Evolutionary conservation across 2,329 filamentous ascomycete genomes (phyloP).

Genomic region (Aphanoascus verrucosus): DNA sequence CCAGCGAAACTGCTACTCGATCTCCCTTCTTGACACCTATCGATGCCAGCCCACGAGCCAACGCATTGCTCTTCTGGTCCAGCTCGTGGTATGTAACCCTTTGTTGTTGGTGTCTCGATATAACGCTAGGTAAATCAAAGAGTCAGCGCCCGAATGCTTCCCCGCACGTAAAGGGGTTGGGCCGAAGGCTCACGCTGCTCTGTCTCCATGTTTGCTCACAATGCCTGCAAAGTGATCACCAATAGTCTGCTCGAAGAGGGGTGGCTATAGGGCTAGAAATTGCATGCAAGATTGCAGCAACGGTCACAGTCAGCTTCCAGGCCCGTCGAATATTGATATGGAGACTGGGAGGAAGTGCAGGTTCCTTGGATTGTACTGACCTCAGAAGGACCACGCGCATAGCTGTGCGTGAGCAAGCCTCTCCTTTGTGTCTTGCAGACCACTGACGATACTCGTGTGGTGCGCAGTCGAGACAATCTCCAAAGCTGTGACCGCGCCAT

Average conservation of each 20-base stretch:
- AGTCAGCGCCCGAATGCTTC: background rate
- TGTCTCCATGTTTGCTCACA: conserved; percentile 36
- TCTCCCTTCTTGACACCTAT: conserved; percentile 71
- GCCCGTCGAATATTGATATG: background rate
- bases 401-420: conserved; percentile 23
- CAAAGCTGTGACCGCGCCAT: conserved; percentile 6
- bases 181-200: conserved; percentile 40
- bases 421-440: conserved; percentile 11
- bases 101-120: conserved; percentile 51
- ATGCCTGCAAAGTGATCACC: conserved; percentile 38
- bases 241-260: conserved; percentile 39
- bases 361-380: conserved; percentile 19
- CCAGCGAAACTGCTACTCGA: conserved; percentile 73
- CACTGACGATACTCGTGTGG: conserved; percentile 1
- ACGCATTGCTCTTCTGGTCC: conserved; percentile 62
- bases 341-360: conserved; percentile 11
- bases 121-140: conserved; percentile 35
- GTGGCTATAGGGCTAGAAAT: conserved; percentile 26
- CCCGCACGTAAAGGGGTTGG: background rate
- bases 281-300: conserved; percentile 9
- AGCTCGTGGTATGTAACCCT: conserved; percentile 64
- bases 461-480: conserved; percentile 1
- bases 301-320: conserved; percentile 14
- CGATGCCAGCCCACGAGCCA: conserved; percentile 59
- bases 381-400: conserved; percentile 24